These are phyloP conservation scores for Ustilaginoidea virens DNA, from an alignment of 2,329 filamentous ascomycete species.

Conservation along the genomic window DNA sequence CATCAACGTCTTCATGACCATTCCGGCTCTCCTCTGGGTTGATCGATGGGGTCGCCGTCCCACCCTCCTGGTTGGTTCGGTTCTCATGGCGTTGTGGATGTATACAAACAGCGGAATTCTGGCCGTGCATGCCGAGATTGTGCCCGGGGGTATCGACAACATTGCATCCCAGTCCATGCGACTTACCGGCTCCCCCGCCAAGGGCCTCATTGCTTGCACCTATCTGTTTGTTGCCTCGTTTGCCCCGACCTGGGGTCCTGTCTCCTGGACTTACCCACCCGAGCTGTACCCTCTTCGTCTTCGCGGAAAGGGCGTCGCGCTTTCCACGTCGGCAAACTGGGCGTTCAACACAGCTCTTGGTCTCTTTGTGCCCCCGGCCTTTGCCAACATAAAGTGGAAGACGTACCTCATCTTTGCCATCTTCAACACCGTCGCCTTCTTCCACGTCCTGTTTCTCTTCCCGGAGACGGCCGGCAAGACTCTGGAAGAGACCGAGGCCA, in stretches of 20 bases:
- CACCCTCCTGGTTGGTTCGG: constrained; percentile 47
- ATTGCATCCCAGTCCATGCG: constrained; percentile 34
- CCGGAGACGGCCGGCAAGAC: constrained; percentile 41
- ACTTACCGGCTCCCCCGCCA: constrained; percentile 26
- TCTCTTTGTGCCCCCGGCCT: constrained; percentile 21
- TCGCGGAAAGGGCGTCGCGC: constrained; percentile 36
- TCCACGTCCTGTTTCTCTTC: constrained; percentile 38
- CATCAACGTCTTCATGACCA: constrained; percentile 67
- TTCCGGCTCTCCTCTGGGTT: constrained; percentile 60
- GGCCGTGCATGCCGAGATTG: constrained; percentile 25
- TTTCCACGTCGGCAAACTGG: constrained; percentile 31
- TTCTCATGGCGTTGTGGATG: constrained; percentile 49
- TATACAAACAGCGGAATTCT: constrained; percentile 38
- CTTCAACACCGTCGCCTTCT: constrained; percentile 33
- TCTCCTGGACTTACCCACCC: constrained; percentile 40
- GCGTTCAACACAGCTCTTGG: constrained; percentile 24
- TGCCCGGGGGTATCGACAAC: constrained; percentile 27
- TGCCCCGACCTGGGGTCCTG: constrained; percentile 31
- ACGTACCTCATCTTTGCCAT: constrained; percentile 37
- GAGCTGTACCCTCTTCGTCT: constrained; percentile 35
- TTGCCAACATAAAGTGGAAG: constrained; percentile 30
- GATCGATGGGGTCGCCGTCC: constrained; percentile 63
- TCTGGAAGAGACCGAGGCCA: constrained; percentile 35
- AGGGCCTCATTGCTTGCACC: constrained; percentile 49
- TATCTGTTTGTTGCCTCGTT: constrained; percentile 45